phyloP scores from a whole-genome alignment of 495 filamentous ascomycete genomes.

The Lophium mytilinum region DNA sequence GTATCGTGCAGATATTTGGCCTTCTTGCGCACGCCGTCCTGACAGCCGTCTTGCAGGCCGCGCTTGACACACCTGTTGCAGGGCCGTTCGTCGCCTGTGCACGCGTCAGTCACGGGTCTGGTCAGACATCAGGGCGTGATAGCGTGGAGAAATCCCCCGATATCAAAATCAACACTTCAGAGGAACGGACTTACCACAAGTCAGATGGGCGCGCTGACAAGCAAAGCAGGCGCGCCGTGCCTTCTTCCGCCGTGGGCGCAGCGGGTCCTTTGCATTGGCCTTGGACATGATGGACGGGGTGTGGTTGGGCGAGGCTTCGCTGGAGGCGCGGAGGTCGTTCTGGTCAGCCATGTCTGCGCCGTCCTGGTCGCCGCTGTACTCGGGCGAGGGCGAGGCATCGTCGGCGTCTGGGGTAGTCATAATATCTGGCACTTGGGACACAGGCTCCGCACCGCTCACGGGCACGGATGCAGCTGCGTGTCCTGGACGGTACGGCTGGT shows the following conservation, averaged over 20 bases:
- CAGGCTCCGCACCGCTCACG: conserved; percentile 3
- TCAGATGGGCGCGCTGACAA: conserved; percentile 94
- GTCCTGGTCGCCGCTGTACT: conserved; percentile 42
- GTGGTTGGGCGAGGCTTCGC: conserved; percentile 39
- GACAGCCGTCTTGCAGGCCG: conserved; percentile 78
- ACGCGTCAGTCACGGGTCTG: neutral
- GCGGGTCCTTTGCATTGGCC: conserved; percentile 69
- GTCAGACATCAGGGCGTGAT: no score
- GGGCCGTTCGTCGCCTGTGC: conserved; percentile 74
- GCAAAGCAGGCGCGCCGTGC: conserved; percentile 91
- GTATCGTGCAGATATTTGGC: conserved; percentile 98
- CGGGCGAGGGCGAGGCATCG: conserved; percentile 42
- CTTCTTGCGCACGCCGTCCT: conserved; percentile 96
- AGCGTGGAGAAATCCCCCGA: neutral
- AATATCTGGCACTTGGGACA: conserved; percentile 30
- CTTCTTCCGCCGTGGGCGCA: conserved; percentile 87
- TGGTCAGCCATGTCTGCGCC: conserved; percentile 46
- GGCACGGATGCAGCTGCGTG: conserved; percentile 13
- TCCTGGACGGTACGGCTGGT: conserved; percentile 8
- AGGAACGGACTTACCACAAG: conserved; percentile 70
- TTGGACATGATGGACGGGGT: no score
- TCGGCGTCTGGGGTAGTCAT: conserved; percentile 46
- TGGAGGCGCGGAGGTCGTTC: conserved; percentile 49
- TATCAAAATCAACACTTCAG: neutral
- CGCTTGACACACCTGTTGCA: conserved; percentile 92